Conservation (phyloP, 1,139 yeast species). For the Kluyveromyces sp. region DNA sequence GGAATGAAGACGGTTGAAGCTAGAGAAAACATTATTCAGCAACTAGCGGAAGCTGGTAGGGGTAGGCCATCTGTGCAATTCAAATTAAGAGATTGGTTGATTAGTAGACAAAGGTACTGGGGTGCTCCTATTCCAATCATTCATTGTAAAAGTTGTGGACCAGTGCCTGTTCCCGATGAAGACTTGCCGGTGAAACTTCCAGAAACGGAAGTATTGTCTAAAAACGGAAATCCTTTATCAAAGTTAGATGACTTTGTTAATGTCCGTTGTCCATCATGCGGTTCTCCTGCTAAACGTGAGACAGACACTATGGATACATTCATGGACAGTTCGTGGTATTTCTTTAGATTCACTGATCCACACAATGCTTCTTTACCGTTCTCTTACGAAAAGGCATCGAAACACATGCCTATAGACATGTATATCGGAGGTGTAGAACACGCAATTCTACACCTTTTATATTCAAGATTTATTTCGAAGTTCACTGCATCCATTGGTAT, state of each 20-base stretch:
- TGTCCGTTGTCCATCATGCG: conserved; percentile 76
- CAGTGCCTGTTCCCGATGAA: conserved; percentile 81
- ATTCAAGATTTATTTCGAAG: conserved; percentile 77
- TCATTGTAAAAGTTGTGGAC: conserved; percentile 79
- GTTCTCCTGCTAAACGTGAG: conserved; percentile 68
- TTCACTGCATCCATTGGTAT: conserved; percentile 58
- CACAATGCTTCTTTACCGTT: conserved; percentile 51
- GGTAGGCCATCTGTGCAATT: conserved; percentile 51
- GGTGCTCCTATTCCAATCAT: conserved; percentile 97
- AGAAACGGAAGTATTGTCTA: conserved; percentile 39
- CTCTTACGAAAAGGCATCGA: conserved; percentile 41
- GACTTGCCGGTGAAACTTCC: conserved; percentile 82
- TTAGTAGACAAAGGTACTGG: conserved; percentile 94
- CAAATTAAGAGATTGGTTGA: conserved; percentile 84
- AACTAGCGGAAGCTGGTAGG: conserved; percentile 32
- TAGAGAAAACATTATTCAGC: conserved; percentile 37
- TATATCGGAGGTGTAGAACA: conserved; percentile 96
- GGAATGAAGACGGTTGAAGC: conserved; percentile 51
- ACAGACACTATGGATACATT: conserved; percentile 98
- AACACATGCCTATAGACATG: conserved; percentile 73
- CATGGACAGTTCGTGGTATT: conserved; percentile 97
- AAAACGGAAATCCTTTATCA: conserved; percentile 67
- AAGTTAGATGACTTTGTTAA: conserved; percentile 63
- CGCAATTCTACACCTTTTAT: conserved; percentile 83
- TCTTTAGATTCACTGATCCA: conserved; percentile 74